Conservation (phyloP, 345 rosid genomes). For the Pistacia vera region DNA sequence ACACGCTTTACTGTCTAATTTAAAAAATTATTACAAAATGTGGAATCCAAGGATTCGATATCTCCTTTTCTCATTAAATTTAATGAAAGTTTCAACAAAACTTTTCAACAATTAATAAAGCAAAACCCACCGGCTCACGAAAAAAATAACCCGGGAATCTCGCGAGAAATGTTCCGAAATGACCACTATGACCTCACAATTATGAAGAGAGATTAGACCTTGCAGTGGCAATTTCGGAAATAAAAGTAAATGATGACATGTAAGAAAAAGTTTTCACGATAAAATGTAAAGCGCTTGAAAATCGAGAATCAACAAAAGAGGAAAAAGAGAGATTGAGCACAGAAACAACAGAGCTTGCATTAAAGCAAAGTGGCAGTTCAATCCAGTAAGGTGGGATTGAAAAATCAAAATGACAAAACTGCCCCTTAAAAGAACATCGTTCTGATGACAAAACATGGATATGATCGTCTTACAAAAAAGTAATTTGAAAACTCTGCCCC, state of each 20-base stretch:
- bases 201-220: background rate
- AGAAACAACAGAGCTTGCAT: background rate
- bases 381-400: conserved; percentile 5
- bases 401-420: conserved; percentile 5
- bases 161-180: conserved; percentile 3
- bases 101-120: background rate
- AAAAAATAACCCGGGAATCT: conserved; percentile 19
- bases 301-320: background rate
- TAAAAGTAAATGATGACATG: background rate
- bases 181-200: conserved; percentile 19
- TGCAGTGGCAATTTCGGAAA: conserved; percentile 11
- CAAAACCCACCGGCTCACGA: conserved; percentile 9
- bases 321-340: background rate
- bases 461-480: conserved; percentile 12
- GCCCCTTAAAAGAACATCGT: background rate
- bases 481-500: conserved; percentile 11
- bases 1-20: conserved; percentile 22
- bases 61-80: conserved; percentile 14
- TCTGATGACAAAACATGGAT: background rate
- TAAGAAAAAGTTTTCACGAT: conserved; percentile 3
- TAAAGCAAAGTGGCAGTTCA: conserved; percentile 25
- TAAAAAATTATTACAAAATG: conserved; percentile 5
- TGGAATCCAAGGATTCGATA: conserved; percentile 24
- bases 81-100: background rate
- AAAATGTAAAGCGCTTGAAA: conserved; percentile 12